Conservation (phyloP, 2,329 filamentous ascomycete genomes). For the Triangularia setosa region DNA sequence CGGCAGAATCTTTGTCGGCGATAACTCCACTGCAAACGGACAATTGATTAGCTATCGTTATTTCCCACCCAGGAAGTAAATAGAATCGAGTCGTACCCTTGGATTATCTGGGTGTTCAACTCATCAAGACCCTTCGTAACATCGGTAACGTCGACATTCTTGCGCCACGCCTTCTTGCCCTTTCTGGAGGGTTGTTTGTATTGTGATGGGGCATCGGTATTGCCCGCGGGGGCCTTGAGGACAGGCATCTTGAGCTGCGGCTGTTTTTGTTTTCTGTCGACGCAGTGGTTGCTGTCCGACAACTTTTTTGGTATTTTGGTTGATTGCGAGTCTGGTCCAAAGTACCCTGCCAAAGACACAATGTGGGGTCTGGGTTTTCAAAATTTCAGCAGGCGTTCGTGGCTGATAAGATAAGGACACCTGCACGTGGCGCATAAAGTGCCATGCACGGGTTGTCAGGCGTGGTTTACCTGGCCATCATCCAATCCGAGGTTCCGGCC, state of each 20-base stretch:
- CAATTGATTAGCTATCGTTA: conserved; percentile 12
- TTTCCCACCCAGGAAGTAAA: too few species aligned
- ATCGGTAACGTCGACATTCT: conserved; percentile 91
- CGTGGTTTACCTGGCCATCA: not conserved
- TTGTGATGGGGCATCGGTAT: conserved; percentile 66
- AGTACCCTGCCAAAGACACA: not conserved
- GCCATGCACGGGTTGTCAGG: not conserved
- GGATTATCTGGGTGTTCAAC: conserved; percentile 83
- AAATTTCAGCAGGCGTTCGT: conserved; percentile 19
- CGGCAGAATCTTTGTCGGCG: conserved; percentile 73
- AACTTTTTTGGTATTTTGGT: not conserved
- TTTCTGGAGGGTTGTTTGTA: conserved; percentile 89
- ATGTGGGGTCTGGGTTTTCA: conserved; percentile 20
- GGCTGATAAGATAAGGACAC: conserved; percentile 21
- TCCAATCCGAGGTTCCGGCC: not conserved
- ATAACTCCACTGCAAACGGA: conserved; percentile 69
- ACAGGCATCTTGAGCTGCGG: conserved; percentile 46
- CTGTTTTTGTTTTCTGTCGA: not conserved
- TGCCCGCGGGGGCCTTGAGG: conserved; percentile 44
- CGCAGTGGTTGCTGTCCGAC: not conserved
- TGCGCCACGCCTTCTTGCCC: conserved; percentile 98
- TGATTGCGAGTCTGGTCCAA: not conserved
- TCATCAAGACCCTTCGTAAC: conserved; percentile 78
- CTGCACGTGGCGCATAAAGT: conserved; percentile 3
- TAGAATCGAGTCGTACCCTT: conserved; percentile 59